Percentiles rank a stretch among this genome's conserved stretches.
These are phyloP conservation scores for Monsonia emarginata DNA, from an alignment of 441 rosid species.

Conservation along the genomic window DNA sequence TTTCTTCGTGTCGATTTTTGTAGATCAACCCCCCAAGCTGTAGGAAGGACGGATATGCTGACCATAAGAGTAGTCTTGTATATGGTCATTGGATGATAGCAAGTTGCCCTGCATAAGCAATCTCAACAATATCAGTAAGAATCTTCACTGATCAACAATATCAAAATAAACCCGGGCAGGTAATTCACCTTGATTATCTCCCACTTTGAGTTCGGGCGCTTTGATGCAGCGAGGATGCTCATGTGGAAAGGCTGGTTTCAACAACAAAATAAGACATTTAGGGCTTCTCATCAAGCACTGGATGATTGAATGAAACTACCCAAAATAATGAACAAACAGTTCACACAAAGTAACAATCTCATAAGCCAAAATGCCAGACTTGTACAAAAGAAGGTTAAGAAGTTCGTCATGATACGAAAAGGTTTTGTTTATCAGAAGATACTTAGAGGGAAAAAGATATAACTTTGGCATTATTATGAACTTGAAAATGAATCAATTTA, in stretches of 20 bases:
- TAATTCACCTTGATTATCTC: slow-evolving; percentile 37
- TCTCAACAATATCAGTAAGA: slow-evolving; percentile 1
- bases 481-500: background rate
- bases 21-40: slow-evolving; percentile 32
- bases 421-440: too few relatives aligned
- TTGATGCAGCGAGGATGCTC: slow-evolving; percentile 32
- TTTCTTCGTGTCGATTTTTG: too few relatives aligned
- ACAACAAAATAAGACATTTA: background rate
- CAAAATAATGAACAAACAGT: too few relatives aligned
- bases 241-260: slow-evolving; percentile 39
- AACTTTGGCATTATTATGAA: too few relatives aligned
- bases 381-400: too few relatives aligned
- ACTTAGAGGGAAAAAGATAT: too few relatives aligned
- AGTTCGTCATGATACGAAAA: too few relatives aligned
- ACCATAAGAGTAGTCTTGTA: slow-evolving; percentile 17
- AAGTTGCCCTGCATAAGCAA: slow-evolving; percentile 38
- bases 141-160: background rate
- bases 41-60: slow-evolving; percentile 19
- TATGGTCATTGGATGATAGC: slow-evolving; percentile 24
- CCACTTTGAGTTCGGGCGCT: slow-evolving; percentile 25
- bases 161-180: background rate
- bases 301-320: background rate
- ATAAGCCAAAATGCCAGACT: background rate
- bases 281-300: background rate
- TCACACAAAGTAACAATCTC: background rate